phyloP scores from a whole-genome alignment of 768 basidiomycete species.

The Calocera cornea region DNA sequence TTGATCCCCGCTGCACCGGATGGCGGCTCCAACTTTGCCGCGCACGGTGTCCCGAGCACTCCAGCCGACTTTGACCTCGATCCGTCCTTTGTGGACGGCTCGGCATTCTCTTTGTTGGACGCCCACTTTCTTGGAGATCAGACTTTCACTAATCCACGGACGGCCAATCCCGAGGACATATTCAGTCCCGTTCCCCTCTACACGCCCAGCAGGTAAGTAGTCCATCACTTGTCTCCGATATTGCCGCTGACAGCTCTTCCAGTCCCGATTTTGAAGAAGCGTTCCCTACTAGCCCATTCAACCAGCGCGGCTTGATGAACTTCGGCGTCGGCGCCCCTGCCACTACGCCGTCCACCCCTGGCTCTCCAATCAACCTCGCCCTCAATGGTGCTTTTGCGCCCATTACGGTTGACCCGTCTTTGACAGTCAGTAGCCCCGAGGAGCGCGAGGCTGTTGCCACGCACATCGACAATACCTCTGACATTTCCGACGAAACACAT shows the following conservation, averaged over 20 bases:
- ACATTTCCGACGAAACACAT: too few species aligned
- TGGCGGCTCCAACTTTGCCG: neutral
- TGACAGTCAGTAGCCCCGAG: too few species aligned
- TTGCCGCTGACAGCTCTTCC: neutral
- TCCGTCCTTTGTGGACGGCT: neutral
- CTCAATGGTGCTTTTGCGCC: too few species aligned
- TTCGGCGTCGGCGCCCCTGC: neutral
- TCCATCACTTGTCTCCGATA: neutral
- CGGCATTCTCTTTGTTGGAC: neutral
- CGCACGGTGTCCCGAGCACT: neutral
- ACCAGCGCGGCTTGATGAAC: neutral
- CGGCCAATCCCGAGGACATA: too few species aligned
- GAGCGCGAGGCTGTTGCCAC: too few species aligned
- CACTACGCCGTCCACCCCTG: neutral
- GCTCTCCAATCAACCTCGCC: too few species aligned
- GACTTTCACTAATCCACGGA: too few species aligned
- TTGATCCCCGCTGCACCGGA: neutral
- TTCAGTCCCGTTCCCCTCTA: too few species aligned
- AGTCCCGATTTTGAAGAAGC: neutral
- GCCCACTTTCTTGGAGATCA: neutral
- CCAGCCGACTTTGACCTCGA: neutral
- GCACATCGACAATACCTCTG: too few species aligned
- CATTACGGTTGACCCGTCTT: too few species aligned
- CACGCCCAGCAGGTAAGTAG: too few species aligned
- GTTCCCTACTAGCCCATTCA: neutral